Evolutionary conservation across 2,329 filamentous ascomycete species (phyloP).

Genomic region (Talaromyces sp.): DNA sequence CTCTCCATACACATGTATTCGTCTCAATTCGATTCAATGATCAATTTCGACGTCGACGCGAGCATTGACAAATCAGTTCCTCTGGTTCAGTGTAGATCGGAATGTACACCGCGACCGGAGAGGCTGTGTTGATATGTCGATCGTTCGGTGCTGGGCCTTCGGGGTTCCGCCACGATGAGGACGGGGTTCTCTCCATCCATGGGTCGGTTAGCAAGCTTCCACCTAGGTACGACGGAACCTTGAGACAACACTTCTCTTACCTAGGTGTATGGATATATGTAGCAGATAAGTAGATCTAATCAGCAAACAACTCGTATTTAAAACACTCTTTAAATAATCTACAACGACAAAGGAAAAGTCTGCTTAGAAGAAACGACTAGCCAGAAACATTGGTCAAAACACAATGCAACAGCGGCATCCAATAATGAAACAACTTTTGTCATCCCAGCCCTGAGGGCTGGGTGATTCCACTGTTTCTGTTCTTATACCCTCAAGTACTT

Average conservation of each 20-base stretch:
- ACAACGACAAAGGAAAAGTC: conserved; percentile 18
- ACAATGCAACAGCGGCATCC: conserved; percentile 1
- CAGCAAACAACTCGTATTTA: not conserved
- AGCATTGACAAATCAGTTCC: not conserved
- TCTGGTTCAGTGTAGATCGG: not conserved
- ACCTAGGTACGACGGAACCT: not conserved
- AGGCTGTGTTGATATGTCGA: not conserved
- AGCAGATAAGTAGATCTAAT: not conserved
- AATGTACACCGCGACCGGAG: not conserved
- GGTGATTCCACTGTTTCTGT: not conserved
- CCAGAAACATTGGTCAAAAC: conserved; percentile 6
- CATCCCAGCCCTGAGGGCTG: not conserved
- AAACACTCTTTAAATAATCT: conserved; percentile 13
- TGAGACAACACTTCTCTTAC: not conserved
- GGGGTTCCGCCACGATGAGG: not conserved
- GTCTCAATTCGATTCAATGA: not conserved
- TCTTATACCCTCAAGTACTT: not conserved
- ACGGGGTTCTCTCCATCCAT: not conserved
- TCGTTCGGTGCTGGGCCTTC: not conserved
- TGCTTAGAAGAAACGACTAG: conserved; percentile 15
- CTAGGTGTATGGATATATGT: not conserved
- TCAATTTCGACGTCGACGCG: not conserved
- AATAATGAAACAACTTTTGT: conserved; percentile 2
- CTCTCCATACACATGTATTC: not conserved
- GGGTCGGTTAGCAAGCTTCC: not conserved